A percentile compares a stretch with the other conserved stretches of the same genome.
Evolutionary conservation across 2,329 filamentous ascomycete genomes (phyloP).

Genomic region (Neonectria magnoliae): DNA sequence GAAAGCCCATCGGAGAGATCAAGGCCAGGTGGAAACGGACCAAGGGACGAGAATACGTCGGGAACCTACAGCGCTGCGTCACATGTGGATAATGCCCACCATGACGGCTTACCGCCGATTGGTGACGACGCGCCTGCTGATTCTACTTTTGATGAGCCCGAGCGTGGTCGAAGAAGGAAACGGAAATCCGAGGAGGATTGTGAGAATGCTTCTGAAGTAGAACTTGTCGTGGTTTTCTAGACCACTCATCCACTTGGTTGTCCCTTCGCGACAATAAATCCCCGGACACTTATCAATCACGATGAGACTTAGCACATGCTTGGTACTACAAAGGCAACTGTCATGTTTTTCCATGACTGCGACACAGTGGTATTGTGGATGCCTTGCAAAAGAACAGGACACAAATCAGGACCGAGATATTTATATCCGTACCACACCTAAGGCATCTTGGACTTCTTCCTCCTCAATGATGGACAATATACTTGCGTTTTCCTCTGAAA

Average conservation of each 20-base stretch:
- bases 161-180: too few relatives aligned
- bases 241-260: not conserved
- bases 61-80: not conserved
- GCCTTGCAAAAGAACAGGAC: not conserved
- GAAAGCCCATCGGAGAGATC: constrained; percentile 8
- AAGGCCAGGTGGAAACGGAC: not conserved
- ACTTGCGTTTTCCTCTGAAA: too few relatives aligned
- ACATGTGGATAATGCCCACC: not conserved
- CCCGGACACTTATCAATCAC: not conserved
- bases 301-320: not conserved
- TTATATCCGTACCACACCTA: too few relatives aligned
- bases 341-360: not conserved
- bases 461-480: too few relatives aligned
- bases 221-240: not conserved
- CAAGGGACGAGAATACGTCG: not conserved
- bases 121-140: too few relatives aligned
- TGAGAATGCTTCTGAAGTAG: too few relatives aligned
- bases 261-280: not conserved
- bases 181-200: too few relatives aligned
- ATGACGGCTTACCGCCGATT: not conserved
- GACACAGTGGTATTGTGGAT: not conserved
- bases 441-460: too few relatives aligned
- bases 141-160: too few relatives aligned
- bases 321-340: not conserved
- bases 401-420: too few relatives aligned